Evolutionary conservation across 148 eudicot genomes (phyloP), one percentile per base, ranked within the genome.

Genomic region (Rhododendron simsii): DNA sequence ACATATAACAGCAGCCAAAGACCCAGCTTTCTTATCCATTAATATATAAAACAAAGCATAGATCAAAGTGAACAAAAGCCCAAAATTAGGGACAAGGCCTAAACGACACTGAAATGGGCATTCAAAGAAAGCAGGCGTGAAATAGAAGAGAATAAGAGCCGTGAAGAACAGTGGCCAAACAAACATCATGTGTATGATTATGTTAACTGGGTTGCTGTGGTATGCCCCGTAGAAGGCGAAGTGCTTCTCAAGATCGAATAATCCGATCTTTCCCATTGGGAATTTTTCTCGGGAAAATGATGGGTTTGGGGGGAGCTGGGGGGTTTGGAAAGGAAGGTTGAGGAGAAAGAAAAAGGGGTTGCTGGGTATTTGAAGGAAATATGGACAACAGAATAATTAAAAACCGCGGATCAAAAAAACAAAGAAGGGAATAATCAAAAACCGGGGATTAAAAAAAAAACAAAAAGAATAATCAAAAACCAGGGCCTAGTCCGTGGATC

Each of bases 21-120:
- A 71, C 76, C 76, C 76, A 71, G 76, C 76, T 71, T 71, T 71
- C 76, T 71, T 71, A 33, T 71, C 76, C 76, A 71, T 71, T 1
- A 30, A 15, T 18, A 71, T 2, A 71, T 71, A 71, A 30, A 71
- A 71, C 76, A 71, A 71, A 71, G 76, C 18, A 71, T 71, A 71
- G 76, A 71, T 71, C 76, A 71, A 33, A 33, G 76, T 14, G 20
- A 14, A 0, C 20, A 71, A 1, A 71, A 71, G 76, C 76, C 76
- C 76, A 14, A 71, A 30, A 33, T 71, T 71, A 30, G 76, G 76
- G 33, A 71, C 39, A 71, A 71, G 76, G 41, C 76, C 76, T 33
- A 71, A 20, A 14, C 7, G 76, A 71, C 76, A 71, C 20, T 28
- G 8, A 71, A 71, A 71, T 15, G 76, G 76, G 76, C 76, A 71